These are phyloP conservation scores for Cladochytrium tenue DNA, from an alignment of 371 early-diverging fungal species.

Conservation along the genomic window DNA sequence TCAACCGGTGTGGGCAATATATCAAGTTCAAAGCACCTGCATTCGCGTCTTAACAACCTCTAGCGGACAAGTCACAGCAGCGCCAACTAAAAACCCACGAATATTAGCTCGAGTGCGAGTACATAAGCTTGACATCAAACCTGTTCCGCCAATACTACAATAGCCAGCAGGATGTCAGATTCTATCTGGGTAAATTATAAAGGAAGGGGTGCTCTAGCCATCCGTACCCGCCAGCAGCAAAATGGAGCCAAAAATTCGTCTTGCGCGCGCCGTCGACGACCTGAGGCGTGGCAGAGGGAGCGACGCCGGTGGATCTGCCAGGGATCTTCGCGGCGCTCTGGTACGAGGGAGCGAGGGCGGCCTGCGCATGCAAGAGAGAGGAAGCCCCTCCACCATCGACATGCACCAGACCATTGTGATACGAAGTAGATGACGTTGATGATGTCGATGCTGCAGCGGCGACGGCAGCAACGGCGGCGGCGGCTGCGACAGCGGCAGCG, in stretches of 20 bases:
- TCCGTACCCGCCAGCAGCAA: constrained; percentile 79
- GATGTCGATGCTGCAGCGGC: not conserved
- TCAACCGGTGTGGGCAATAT: no score
- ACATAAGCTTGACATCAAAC: constrained; percentile 11
- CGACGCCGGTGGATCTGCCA: not conserved
- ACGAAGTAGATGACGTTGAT: constrained; percentile 4
- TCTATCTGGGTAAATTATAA: not conserved
- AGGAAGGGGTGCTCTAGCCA: not conserved
- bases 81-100: constrained; percentile 72
- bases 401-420: no score
- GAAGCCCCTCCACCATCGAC: no score
- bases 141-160: constrained; percentile 30
- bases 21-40: constrained; percentile 63
- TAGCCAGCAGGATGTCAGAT: not conserved
- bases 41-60: constrained; percentile 89
- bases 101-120: constrained; percentile 2
- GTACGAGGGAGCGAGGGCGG: no score
- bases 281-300: not conserved
- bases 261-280: not conserved
- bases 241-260: constrained; percentile 61
- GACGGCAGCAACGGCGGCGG: constrained; percentile 3
- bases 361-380: no score
- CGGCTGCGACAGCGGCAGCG: not conserved
- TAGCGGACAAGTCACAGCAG: constrained; percentile 81
- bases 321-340: no score